phyloP scores from a whole-genome alignment of 1,139 yeast species.

The Yamadazyma dushanensis region DNA sequence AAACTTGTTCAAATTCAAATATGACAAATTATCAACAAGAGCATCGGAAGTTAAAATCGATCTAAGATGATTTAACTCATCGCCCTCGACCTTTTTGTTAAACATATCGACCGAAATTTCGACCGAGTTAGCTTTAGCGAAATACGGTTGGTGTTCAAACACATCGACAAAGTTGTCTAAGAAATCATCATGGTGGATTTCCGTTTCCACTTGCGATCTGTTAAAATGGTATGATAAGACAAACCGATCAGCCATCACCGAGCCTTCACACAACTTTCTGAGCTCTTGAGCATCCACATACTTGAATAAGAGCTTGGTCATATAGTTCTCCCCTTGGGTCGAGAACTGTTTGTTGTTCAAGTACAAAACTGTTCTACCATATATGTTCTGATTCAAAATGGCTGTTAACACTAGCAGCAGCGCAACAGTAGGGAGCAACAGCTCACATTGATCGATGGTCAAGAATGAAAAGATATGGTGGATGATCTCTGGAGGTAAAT shows the following conservation, averaged over 20 bases:
- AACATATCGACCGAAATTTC: conserved; percentile 18
- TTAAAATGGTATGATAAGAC: conserved; percentile 16
- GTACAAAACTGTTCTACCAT: conserved; percentile 16
- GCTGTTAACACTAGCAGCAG: neutral
- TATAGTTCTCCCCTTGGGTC: conserved; percentile 3
- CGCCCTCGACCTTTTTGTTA: conserved; percentile 13
- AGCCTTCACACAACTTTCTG: neutral
- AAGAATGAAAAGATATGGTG: conserved; percentile 15
- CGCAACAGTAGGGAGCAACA: conserved; percentile 6
- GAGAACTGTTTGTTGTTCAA: conserved; percentile 9
- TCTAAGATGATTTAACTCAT: conserved; percentile 9
- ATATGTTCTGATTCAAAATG: conserved; percentile 10
- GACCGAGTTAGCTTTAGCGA: conserved; percentile 9
- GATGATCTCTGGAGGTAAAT: conserved; percentile 17
- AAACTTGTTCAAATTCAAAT: conserved; percentile 16
- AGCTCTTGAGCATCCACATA: conserved; percentile 11
- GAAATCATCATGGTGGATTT: conserved; percentile 10
- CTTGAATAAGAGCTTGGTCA: conserved; percentile 14
- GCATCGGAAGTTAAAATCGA: conserved; percentile 9
- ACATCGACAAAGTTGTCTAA: conserved; percentile 7
- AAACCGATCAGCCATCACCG: conserved; percentile 14
- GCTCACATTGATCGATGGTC: conserved; percentile 16
- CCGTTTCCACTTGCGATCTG: conserved; percentile 9
- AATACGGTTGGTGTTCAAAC: conserved; percentile 6
- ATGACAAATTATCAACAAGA: conserved; percentile 13